These are phyloP conservation scores for Skeletonema potamos DNA, from an alignment of 108 stramenopile species.

Conservation along the genomic window DNA sequence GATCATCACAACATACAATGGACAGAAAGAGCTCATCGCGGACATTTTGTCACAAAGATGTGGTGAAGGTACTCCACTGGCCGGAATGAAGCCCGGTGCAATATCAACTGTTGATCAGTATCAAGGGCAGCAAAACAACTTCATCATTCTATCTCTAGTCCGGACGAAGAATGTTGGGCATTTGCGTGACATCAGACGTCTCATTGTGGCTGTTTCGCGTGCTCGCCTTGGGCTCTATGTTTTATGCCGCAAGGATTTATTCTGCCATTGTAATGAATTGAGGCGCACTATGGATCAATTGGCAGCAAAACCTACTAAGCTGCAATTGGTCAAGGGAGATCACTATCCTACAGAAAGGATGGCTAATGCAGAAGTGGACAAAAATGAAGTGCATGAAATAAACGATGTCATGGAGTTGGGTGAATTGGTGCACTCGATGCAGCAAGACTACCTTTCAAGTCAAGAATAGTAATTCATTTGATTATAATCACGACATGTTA, in stretches of 20 bases:
- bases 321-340: constrained; percentile 78
- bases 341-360: constrained; percentile 58
- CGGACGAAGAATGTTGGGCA: constrained; percentile 94
- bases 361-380: constrained; percentile 39
- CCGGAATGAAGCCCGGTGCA: constrained; percentile 61
- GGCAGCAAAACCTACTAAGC: constrained; percentile 45
- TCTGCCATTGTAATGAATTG: constrained; percentile 76
- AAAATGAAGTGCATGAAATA: constrained; percentile 58
- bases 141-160: constrained; percentile 92
- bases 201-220: constrained; percentile 95
- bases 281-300: constrained; percentile 71
- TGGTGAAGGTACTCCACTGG: constrained; percentile 78
- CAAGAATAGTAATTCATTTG: constrained; percentile 32
- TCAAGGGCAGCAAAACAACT: constrained; percentile 98
- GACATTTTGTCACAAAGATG: constrained; percentile 90
- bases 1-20: constrained; percentile 98
- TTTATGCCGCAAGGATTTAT: constrained; percentile 74
- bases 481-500: constrained; percentile 39
- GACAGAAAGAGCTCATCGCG: constrained; percentile 89
- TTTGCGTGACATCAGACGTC: constrained; percentile 93
- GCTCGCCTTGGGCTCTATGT: constrained; percentile 97
- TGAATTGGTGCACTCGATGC: constrained; percentile 78
- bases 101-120: constrained; percentile 95
- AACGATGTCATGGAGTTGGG: constrained; percentile 77
- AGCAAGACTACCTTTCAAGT: constrained; percentile 47